Evolutionary conservation across 495 filamentous ascomycete genomes (phyloP).

Genomic region (Penicillium manginii): DNA sequence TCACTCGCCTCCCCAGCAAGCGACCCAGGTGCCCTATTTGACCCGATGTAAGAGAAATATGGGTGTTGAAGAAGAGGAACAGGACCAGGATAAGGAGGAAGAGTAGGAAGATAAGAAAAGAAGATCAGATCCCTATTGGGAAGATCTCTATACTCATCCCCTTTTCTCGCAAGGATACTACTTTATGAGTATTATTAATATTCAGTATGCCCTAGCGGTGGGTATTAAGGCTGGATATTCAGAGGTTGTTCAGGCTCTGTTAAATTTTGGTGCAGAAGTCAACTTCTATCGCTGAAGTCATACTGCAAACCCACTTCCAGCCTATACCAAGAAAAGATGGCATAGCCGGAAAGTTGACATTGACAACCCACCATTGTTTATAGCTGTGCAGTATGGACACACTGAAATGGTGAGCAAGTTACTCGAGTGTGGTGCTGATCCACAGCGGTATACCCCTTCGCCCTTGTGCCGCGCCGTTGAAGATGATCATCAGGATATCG

Average conservation of each 20-base stretch:
- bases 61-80: not conserved
- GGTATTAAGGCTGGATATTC: not conserved
- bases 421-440: not conserved
- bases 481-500: not conserved
- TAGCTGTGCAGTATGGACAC: not conserved
- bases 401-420: not conserved
- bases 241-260: not conserved
- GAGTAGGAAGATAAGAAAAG: not conserved
- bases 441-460: not conserved
- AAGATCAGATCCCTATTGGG: not conserved
- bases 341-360: not conserved
- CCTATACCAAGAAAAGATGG: not conserved
- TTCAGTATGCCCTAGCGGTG: not conserved
- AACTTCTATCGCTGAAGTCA: not conserved
- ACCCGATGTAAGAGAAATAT: not conserved
- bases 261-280: not conserved
- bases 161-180: not conserved
- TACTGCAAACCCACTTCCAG: not conserved
- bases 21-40: not conserved
- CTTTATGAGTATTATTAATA: not conserved
- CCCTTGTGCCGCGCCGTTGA: not conserved
- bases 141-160: not conserved
- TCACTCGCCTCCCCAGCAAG: not conserved
- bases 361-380: not conserved
- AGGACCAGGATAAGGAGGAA: no score